phyloP scores from a whole-genome alignment of 2,329 filamentous ascomycete genomes.

The Sclerotiophoma versabilis region DNA sequence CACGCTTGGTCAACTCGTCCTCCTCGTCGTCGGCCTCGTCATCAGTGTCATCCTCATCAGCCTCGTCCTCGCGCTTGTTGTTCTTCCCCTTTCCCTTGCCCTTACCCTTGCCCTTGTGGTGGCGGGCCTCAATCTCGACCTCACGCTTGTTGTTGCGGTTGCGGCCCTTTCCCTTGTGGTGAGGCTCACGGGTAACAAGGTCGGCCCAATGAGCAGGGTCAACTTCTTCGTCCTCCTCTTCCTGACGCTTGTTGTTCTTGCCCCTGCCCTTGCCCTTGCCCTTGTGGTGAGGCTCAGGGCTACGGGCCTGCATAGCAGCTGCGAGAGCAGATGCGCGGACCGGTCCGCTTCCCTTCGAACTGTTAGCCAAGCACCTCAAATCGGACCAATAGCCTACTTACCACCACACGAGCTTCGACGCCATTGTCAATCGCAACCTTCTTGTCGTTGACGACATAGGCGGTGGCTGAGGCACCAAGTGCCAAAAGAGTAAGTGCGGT shows the following conservation, averaged over 20 bases:
- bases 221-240: background rate
- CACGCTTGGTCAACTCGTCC: slow-evolving; percentile 6
- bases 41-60: background rate
- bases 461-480: slow-evolving; percentile 40
- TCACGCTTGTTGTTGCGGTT: slow-evolving; percentile 9
- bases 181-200: slow-evolving; percentile 16
- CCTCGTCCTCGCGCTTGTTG: slow-evolving; percentile 7
- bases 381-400: slow-evolving; percentile 16
- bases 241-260: slow-evolving; percentile 15
- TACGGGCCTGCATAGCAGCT: slow-evolving; percentile 30
- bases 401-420: slow-evolving; percentile 37
- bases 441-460: slow-evolving; percentile 43
- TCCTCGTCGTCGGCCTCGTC: slow-evolving; percentile 1
- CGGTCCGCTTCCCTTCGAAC: slow-evolving; percentile 33
- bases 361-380: slow-evolving; percentile 14
- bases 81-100: slow-evolving; percentile 18
- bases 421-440: slow-evolving; percentile 26
- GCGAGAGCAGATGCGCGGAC: slow-evolving; percentile 29
- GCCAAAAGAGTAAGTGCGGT: slow-evolving; percentile 39
- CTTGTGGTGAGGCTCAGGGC: slow-evolving; percentile 24
- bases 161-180: slow-evolving; percentile 21
- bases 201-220: slow-evolving; percentile 8
- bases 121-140: slow-evolving; percentile 5
- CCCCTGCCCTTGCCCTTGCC: slow-evolving; percentile 12
- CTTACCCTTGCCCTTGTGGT: slow-evolving; percentile 23